phyloP scores from a whole-genome alignment of 2,329 filamentous ascomycete genomes.

The Phaeophleospora eucalypticola region DNA sequence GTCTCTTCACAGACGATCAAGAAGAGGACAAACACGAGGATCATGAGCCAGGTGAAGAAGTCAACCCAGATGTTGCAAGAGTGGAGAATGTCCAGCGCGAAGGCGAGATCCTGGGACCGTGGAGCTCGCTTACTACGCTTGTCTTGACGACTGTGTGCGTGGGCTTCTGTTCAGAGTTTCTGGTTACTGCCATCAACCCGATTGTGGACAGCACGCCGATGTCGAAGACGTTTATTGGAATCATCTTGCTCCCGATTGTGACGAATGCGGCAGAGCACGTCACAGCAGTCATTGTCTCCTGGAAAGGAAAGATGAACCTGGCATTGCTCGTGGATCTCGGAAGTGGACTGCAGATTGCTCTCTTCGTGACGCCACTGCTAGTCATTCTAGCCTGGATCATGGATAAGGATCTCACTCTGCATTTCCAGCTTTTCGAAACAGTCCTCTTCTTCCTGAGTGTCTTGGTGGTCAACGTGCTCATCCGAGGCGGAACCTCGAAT shows the following conservation, averaged over 20 bases:
- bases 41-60: constrained; percentile 26
- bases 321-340: constrained; percentile 53
- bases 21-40: constrained; percentile 27
- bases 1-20: constrained; percentile 42
- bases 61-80: constrained; percentile 10
- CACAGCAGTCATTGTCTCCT: constrained; percentile 52
- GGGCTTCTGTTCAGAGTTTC: constrained; percentile 49
- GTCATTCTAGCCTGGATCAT: constrained; percentile 55
- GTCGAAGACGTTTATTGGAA: constrained; percentile 53
- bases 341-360: constrained; percentile 52
- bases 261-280: constrained; percentile 56
- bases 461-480: constrained; percentile 82
- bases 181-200: constrained; percentile 51
- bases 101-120: constrained; percentile 34
- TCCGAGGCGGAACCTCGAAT: constrained; percentile 78
- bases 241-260: constrained; percentile 54
- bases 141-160: constrained; percentile 46
- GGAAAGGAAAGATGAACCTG: constrained; percentile 55
- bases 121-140: constrained; percentile 42
- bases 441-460: constrained; percentile 78
- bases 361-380: constrained; percentile 55
- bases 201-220: constrained; percentile 50
- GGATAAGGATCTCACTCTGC: constrained; percentile 57
- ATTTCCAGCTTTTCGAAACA: constrained; percentile 86
- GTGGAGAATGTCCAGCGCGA: constrained; percentile 1